phyloP scores from a whole-genome alignment of 139 green algal species.

The Chlorella ohadii region DNA sequence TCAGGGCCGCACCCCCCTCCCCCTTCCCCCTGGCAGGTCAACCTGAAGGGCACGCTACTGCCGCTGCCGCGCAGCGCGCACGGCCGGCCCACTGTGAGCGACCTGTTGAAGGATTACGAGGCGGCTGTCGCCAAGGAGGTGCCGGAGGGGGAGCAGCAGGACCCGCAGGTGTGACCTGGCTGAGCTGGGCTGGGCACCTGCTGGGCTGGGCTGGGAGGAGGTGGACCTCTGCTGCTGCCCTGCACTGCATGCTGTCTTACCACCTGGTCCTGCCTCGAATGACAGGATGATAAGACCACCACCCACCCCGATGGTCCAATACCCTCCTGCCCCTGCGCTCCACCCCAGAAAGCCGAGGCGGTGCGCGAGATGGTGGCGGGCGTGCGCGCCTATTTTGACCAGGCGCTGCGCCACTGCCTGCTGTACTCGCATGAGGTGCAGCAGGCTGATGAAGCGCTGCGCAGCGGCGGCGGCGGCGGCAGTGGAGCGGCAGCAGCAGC shows the following conservation, averaged over 20 bases:
- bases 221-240: too few relatives aligned
- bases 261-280: too few relatives aligned
- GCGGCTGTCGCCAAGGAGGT: neutral
- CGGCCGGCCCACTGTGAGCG: slow-evolving; percentile 61
- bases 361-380: slow-evolving; percentile 29
- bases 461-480: neutral
- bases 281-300: too few relatives aligned
- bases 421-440: slow-evolving; percentile 81
- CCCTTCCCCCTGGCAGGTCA: slow-evolving; percentile 35
- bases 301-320: too few relatives aligned
- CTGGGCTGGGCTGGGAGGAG: too few relatives aligned
- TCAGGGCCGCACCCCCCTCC: neutral
- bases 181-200: neutral
- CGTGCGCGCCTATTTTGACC: slow-evolving; percentile 88
- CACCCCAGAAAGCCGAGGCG: slow-evolving; percentile 52
- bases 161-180: neutral
- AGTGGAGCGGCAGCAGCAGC: neutral
- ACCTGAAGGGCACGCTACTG: slow-evolving; percentile 57
- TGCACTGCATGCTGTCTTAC: too few relatives aligned
- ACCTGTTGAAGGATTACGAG: slow-evolving; percentile 48
- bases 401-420: slow-evolving; percentile 73
- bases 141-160: neutral
- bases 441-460: slow-evolving; percentile 11
- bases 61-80: slow-evolving; percentile 64
- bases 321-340: too few relatives aligned